Percentiles rank a stretch among this genome's conserved stretches.
Conservation (phyloP, 805 yeast species). For the Yamadazyma laniorum region DNA sequence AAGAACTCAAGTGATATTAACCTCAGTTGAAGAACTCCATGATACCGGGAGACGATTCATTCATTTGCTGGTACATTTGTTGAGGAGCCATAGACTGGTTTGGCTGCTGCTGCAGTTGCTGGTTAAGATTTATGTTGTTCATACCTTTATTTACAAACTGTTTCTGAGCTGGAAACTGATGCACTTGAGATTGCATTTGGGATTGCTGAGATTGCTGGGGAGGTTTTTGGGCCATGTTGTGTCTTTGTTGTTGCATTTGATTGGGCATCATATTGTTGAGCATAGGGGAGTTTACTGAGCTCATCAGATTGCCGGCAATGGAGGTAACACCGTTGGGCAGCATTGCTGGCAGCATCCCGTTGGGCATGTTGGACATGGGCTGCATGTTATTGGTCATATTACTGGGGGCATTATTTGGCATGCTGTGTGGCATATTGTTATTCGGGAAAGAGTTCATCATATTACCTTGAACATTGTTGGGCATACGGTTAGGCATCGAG, state of each 20-base stretch:
- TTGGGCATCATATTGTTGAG: constrained; percentile 3
- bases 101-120: constrained; percentile 11
- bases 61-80: constrained; percentile 33
- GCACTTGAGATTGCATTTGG: constrained; percentile 7
- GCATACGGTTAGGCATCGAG: background rate
- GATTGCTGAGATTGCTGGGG: constrained; percentile 13
- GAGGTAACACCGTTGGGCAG: constrained; percentile 1
- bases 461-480: background rate
- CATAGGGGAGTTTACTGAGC: background rate
- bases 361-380: background rate
- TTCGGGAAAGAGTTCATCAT: background rate
- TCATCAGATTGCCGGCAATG: background rate
- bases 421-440: background rate
- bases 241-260: constrained; percentile 14
- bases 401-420: background rate
- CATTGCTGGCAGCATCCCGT: background rate
- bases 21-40: constrained; percentile 28
- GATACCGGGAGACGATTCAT: constrained; percentile 15
- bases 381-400: background rate
- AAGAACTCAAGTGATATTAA: too few relatives aligned
- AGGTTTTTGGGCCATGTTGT: constrained; percentile 10
- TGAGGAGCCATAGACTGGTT: constrained; percentile 33
- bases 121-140: constrained; percentile 10
- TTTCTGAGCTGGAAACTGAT: constrained; percentile 4
- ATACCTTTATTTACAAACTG: constrained; percentile 5